A percentile compares a stretch with the other conserved stretches of the same genome.
Conservation (phyloP, 164 flowering plant species). For the Berberis vulgaris region DNA sequence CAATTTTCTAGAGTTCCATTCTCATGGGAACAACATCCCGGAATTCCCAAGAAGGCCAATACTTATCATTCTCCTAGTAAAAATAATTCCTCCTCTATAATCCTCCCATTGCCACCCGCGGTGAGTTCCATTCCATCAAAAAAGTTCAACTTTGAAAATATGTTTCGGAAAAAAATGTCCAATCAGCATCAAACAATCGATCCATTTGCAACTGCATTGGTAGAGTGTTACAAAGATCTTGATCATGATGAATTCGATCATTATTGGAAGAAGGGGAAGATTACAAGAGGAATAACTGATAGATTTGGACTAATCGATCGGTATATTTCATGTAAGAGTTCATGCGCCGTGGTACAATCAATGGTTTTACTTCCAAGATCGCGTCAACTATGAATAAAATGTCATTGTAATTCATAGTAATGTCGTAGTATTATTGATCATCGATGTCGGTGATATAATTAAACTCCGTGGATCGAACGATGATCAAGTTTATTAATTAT, state of each 20-base stretch:
- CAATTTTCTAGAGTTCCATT: conserved; percentile 38
- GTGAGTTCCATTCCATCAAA: conserved; percentile 11
- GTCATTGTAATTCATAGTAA: too few species aligned
- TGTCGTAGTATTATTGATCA: too few species aligned
- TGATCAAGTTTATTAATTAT: too few species aligned
- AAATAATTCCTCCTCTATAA: conserved; percentile 8
- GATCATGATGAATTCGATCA: background rate
- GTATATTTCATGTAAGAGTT: conserved; percentile 38
- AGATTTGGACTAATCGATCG: conserved; percentile 30
- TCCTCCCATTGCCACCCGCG: conserved; percentile 41
- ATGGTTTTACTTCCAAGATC: conserved; percentile 34
- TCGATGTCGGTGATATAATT: too few species aligned
- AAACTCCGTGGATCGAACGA: too few species aligned
- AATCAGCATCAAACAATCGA: conserved; percentile 13
- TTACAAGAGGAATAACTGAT: conserved; percentile 25
- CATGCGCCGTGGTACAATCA: conserved; percentile 42
- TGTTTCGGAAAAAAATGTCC: background rate
- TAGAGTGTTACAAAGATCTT: conserved; percentile 41
- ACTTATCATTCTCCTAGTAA: conserved; percentile 6
- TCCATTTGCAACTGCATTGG: conserved; percentile 49
- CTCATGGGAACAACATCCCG: conserved; percentile 61
- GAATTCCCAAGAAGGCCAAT: conserved; percentile 40
- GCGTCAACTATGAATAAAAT: too few species aligned
- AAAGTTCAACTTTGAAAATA: conserved; percentile 3
- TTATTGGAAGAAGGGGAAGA: conserved; percentile 8